Percentiles rank a stretch among this genome's conserved stretches.
These are phyloP conservation scores for Arthrobotrys sinensis DNA, from an alignment of 2,329 filamentous ascomycete species.

Conservation along the genomic window DNA sequence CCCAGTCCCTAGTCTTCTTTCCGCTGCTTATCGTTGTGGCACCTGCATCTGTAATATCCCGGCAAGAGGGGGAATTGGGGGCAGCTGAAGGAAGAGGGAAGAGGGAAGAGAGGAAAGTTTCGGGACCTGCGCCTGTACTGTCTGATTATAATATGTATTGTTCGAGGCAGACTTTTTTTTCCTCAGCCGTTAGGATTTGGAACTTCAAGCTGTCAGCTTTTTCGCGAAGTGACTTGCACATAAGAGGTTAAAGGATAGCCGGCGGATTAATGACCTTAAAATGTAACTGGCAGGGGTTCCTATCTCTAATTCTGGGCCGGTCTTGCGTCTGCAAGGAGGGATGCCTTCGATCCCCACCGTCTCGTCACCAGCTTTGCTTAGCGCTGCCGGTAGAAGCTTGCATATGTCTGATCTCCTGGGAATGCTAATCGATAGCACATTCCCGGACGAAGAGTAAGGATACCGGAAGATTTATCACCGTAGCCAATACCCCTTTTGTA, in stretches of 20 bases:
- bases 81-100: constrained; percentile 15
- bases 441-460: not conserved
- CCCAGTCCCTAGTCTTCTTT: constrained; percentile 43
- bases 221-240: constrained; percentile 53
- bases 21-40: constrained; percentile 53
- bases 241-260: constrained; percentile 51
- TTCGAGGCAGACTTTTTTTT: constrained; percentile 54
- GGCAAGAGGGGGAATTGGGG: constrained; percentile 22
- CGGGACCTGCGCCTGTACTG: constrained; percentile 32
- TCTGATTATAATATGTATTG: constrained; percentile 51
- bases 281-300: constrained; percentile 55
- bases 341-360: constrained; percentile 42
- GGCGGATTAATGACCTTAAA: constrained; percentile 56
- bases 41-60: constrained; percentile 54
- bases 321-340: constrained; percentile 51
- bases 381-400: constrained; percentile 46
- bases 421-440: constrained; percentile 16
- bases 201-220: constrained; percentile 57
- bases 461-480: not conserved
- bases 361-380: constrained; percentile 30
- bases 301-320: constrained; percentile 52
- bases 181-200: constrained; percentile 56
- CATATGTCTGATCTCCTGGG: constrained; percentile 28
- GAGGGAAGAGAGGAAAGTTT: constrained; percentile 25
- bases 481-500: constrained; percentile 29